Conservation (phyloP, 2,329 filamentous ascomycete species). For the Huntiella savannae region DNA sequence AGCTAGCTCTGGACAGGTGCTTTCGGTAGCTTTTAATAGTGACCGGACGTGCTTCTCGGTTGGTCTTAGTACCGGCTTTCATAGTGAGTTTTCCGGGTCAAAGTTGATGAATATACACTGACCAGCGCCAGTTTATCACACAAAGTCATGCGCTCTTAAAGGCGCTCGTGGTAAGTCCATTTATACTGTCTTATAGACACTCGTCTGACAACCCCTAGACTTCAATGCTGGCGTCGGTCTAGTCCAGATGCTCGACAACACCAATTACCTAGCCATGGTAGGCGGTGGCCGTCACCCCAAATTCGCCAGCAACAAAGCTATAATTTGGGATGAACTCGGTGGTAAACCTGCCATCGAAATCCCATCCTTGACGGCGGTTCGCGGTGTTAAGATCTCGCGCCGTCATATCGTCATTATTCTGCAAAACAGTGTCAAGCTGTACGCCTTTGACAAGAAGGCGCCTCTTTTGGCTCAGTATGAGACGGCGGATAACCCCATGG, state of each 20-base stretch:
- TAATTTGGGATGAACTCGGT: conserved; percentile 82
- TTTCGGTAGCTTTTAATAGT: conserved; percentile 72
- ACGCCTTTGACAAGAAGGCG: conserved; percentile 56
- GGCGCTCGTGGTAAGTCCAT: conserved; percentile 25
- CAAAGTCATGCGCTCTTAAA: conserved; percentile 52
- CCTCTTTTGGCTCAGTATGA: conserved; percentile 58
- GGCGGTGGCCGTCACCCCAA: conserved; percentile 74
- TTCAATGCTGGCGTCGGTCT: conserved; percentile 69
- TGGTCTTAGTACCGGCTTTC: conserved; percentile 70
- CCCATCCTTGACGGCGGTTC: conserved; percentile 60
- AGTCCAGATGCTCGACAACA: conserved; percentile 70
- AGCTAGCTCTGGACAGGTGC: conserved; percentile 51
- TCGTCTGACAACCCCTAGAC: conserved; percentile 24
- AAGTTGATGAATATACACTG: background rate
- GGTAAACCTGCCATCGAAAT: conserved; percentile 56
- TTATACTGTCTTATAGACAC: background rate
- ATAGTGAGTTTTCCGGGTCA: conserved; percentile 35
- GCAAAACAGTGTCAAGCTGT: conserved; percentile 64
- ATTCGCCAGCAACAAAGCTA: conserved; percentile 72
- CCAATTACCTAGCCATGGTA: conserved; percentile 75
- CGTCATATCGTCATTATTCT: conserved; percentile 64
- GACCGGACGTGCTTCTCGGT: conserved; percentile 74
- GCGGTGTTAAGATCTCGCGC: conserved; percentile 59
- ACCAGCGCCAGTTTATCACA: conserved; percentile 43
- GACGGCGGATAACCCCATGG: conserved; percentile 67